phyloP scores from a whole-genome alignment of 768 basidiomycete species.

The Suillus cothurnatus region DNA sequence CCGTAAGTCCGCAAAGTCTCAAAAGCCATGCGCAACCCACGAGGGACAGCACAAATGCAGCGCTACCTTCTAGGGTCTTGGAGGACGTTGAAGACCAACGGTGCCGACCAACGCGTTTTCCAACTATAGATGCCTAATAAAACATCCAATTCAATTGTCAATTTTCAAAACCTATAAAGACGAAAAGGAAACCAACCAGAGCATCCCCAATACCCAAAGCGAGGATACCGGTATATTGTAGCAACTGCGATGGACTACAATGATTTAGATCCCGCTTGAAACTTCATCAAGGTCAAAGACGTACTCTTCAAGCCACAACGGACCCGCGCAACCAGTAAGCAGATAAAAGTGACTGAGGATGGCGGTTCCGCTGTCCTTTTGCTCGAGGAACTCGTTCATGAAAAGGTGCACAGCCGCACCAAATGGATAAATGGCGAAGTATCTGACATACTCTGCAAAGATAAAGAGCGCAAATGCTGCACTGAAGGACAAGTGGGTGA shows the following conservation, averaged over 20 bases:
- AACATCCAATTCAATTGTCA: neutral
- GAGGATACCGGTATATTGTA: constrained; percentile 84
- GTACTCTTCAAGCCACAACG: constrained; percentile 89
- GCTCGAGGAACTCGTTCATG: constrained; percentile 96
- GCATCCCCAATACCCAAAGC: constrained; percentile 94
- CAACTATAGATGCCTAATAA: constrained; percentile 87
- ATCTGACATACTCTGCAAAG: constrained; percentile 96
- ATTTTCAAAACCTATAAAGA: no score
- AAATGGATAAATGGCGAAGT: constrained; percentile 97
- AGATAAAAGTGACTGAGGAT: constrained; percentile 98
- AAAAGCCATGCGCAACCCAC: constrained; percentile 70
- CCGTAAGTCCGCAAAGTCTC: constrained; percentile 67
- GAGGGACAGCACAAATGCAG: constrained; percentile 77
- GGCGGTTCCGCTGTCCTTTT: constrained; percentile 92
- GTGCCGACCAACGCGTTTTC: constrained; percentile 77
- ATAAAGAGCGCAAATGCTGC: constrained; percentile 94
- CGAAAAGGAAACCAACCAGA: constrained; percentile 52
- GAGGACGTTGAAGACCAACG: constrained; percentile 83
- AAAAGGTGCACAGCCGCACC: constrained; percentile 93
- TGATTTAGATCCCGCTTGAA: constrained; percentile 10
- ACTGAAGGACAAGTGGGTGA: constrained; percentile 93
- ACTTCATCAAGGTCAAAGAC: constrained; percentile 6
- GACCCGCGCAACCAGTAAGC: constrained; percentile 91
- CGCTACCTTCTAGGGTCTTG: constrained; percentile 92
- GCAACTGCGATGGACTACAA: constrained; percentile 48